A percentile compares a stretch with the other conserved stretches of the same genome.
Evolutionary conservation across 2,329 filamentous ascomycete genomes (phyloP).

Genomic region (Scopulariopsis brevicaulis): DNA sequence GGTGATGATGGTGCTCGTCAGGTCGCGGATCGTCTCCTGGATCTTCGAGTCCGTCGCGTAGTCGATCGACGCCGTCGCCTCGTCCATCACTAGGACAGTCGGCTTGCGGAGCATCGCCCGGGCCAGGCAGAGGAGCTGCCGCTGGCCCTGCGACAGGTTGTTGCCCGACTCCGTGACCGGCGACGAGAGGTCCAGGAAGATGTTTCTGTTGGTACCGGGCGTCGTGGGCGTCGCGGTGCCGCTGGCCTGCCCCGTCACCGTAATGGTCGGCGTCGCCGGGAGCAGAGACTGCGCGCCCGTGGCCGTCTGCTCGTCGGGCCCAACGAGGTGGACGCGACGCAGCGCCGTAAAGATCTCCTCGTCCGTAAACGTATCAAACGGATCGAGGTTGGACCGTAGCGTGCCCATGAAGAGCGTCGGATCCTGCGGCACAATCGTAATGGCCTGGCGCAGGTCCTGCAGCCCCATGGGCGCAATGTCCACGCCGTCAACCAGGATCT

Average conservation of each 20-base stretch:
- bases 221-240: constrained; percentile 18
- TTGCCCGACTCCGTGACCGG: constrained; percentile 80
- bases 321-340: constrained; percentile 79
- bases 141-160: constrained; percentile 91
- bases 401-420: constrained; percentile 90
- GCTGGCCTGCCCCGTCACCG: constrained; percentile 1
- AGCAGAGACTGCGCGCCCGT: constrained; percentile 5
- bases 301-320: constrained; percentile 33
- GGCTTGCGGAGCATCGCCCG: constrained; percentile 85
- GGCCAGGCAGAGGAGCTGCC: constrained; percentile 87
- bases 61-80: constrained; percentile 95
- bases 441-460: constrained; percentile 83
- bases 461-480: constrained; percentile 84
- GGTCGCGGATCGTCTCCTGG: constrained; percentile 88
- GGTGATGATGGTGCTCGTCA: constrained; percentile 88
- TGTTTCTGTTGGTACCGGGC: constrained; percentile 71
- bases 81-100: constrained; percentile 96
- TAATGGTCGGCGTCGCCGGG: constrained; percentile 1
- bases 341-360: constrained; percentile 83
- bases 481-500: constrained; percentile 83
- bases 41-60: constrained; percentile 94
- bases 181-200: constrained; percentile 80
- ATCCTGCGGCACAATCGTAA: constrained; percentile 97
- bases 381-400: constrained; percentile 84
- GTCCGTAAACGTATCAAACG: constrained; percentile 80